phyloP scores from a whole-genome alignment of 2,329 filamentous ascomycete genomes.

The Aspergillus thermomutatus region DNA sequence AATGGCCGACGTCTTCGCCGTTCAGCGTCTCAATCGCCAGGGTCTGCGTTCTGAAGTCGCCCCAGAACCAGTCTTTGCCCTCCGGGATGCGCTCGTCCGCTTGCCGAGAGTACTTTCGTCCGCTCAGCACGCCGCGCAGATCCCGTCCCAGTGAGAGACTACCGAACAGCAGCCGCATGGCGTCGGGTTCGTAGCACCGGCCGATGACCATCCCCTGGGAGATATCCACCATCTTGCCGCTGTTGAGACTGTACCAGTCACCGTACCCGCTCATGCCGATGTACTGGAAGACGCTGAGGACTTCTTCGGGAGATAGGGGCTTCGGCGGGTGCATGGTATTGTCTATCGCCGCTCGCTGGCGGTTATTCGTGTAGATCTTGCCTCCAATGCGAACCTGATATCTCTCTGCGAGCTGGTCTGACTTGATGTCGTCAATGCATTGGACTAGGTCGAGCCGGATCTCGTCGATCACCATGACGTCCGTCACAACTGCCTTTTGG shows the following conservation, averaged over 20 bases:
- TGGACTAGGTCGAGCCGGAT: constrained; percentile 51
- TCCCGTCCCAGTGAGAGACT: constrained; percentile 43
- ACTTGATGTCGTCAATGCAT: constrained; percentile 47
- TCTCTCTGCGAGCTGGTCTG: constrained; percentile 45
- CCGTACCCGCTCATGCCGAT: constrained; percentile 46
- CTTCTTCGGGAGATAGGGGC: constrained; percentile 30
- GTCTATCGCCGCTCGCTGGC: constrained; percentile 21
- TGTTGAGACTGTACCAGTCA: constrained; percentile 51
- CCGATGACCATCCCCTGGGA: constrained; percentile 53
- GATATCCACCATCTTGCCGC: constrained; percentile 41
- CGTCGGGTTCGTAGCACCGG: constrained; percentile 52
- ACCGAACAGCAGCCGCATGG: constrained; percentile 46
- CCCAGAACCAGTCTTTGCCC: constrained; percentile 55
- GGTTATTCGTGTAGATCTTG: constrained; percentile 43
- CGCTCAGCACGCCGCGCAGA: constrained; percentile 44
- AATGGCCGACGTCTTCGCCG: constrained; percentile 48
- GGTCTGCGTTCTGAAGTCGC: constrained; percentile 53
- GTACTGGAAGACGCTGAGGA: constrained; percentile 34
- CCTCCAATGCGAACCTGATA: constrained; percentile 50
- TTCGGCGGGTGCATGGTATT: constrained; percentile 16
- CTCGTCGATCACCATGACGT: constrained; percentile 53
- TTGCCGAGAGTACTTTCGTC: constrained; percentile 44
- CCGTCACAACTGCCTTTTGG: constrained; percentile 35
- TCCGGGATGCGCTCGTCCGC: constrained; percentile 49
- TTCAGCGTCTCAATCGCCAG: constrained; percentile 56